Base-by-base conservation (phyloP, 2,329 filamentous ascomycete species). In the Bipolaris zeicola region DNA sequence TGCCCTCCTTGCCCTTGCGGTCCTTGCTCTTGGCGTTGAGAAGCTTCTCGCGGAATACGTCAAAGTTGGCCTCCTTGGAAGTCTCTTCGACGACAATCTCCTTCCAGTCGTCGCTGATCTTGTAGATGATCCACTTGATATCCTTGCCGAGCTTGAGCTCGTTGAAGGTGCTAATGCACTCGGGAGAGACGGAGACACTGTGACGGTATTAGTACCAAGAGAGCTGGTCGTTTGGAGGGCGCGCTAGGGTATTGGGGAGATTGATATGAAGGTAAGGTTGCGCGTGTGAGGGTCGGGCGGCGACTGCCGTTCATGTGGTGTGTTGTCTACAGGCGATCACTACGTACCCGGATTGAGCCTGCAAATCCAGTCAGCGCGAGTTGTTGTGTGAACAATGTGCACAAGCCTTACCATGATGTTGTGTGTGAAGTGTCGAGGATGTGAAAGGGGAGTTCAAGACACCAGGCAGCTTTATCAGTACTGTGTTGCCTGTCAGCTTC, bases 81-180 rank as follows among this genome's bases (percentile, higher is more conserved):
- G 86, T 83, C 76, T 91, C 87, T 79, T 94, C 90, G 69, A 95
- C 86, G 57, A 90, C 87, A 76, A 95, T 92, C 80, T 91, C 79
- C 80, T 89, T 91, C 84, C 87, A 87, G 82, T 92, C 85, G 79
- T 93, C 89, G 65, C 87, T 89, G 76, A 95, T 87, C 85, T 92
- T 92, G 88, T 86, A 94, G 83, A 95, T 87, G 81, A 95, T 89
- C 85, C 86, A 96, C 81, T 92, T 93, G 69, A 76, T 73, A 82
- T 87, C 83, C 82, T 92, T 92, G 79, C 80, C 83, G 69, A 92
- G 87, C 86, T 94, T 94, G 66, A 94, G 85, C 68, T 93, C 88
- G 79, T 93, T 92, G 85, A 89, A 94, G 64, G 77, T 76, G 55
- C 71, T 71, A 69, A 84, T 85, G 85, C 89, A 92, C 58, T 93